Base-by-base conservation (phyloP, 2,329 filamentous ascomycete species). In the Fusarium torreyae region DNA sequence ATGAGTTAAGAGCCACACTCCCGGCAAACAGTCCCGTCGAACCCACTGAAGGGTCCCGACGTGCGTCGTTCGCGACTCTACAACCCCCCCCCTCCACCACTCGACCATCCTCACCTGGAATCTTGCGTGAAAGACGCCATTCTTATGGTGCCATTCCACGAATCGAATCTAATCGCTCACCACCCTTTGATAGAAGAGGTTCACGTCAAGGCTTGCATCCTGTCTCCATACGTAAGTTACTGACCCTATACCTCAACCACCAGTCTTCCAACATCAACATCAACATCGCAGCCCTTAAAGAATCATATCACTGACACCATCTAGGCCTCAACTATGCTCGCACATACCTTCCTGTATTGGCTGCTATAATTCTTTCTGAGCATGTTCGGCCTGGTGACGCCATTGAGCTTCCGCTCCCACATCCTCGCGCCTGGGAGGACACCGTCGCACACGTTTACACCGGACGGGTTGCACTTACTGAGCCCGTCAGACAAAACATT, bases 391-490 rank as follows among this genome's bases (percentile, higher is more conserved):
- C 81, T 24, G 84, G 86, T 28, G 88, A 89, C 69, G 78, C 80
- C 3, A 80, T 91, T 52, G 87, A 89, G 66, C 78, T 90, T 11
- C 87, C 88, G 0, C 68, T 91, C 56, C 88, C 88, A 2, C 80
- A 85, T 58, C 87, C 88, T 1, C 82, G 84, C 51, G 84, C 80
- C 9, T 91, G 88, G 88, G 72, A 75, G 4, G 82, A 86, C 55
- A 89, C 87, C 1, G 78, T 88, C n/a, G 77, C 80, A 6, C 86
- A 87, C 69, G 80, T 87, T 26, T 89, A 89, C 72, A 87, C 84
- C 0, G 85, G 85, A 36, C 78, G 82, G 54, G 82, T 81, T 14
- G 78, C 81, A 45, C 63, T 79, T 14, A 86, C 83, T 1, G 78
- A 81, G 13, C 80, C 81, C 3, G 82, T 87, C 44, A 81, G 74